Conservation (phyloP, 371 early-diverging fungal genomes). For the Mucor plumbeus region DNA sequence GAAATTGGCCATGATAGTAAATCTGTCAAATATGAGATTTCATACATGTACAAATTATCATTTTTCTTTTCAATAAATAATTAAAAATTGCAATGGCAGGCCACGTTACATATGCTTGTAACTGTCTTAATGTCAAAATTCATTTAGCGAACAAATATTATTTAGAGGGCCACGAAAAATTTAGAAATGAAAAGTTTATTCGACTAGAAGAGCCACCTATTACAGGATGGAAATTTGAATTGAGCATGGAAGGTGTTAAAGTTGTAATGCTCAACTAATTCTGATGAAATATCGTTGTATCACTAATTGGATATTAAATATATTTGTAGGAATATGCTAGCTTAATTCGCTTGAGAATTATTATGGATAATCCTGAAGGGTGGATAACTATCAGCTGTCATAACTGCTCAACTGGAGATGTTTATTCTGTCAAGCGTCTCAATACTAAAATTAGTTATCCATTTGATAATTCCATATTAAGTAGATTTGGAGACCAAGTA, state of each 20-base stretch:
- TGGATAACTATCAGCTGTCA: conserved; percentile 44
- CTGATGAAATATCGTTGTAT: neutral
- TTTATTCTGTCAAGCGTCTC: conserved; percentile 35
- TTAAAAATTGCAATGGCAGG: conserved; percentile 22
- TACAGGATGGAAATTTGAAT: conserved; percentile 44
- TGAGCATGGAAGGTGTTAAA: conserved; percentile 44
- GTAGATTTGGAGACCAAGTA: conserved; percentile 28
- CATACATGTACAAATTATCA: too few relatives aligned
- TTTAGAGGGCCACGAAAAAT: conserved; percentile 35
- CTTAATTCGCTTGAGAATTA: conserved; percentile 23
- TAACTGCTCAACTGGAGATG: conserved; percentile 37
- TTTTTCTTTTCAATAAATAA: neutral
- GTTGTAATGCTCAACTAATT: conserved; percentile 21
- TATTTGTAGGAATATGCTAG: conserved; percentile 17
- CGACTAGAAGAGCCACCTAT: conserved; percentile 27
- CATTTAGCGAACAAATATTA: conserved; percentile 43
- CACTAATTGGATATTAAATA: neutral
- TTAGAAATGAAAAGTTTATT: conserved; percentile 25
- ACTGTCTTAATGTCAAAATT: conserved; percentile 46
- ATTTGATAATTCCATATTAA: conserved; percentile 9
- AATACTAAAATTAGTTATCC: conserved; percentile 16
- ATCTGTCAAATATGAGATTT: neutral
- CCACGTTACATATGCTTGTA: conserved; percentile 48
- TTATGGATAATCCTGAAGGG: conserved; percentile 19
- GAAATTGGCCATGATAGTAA: neutral